phyloP scores from a whole-genome alignment of 2,329 filamentous ascomycete genomes.

The Verticillium alfalfae region DNA sequence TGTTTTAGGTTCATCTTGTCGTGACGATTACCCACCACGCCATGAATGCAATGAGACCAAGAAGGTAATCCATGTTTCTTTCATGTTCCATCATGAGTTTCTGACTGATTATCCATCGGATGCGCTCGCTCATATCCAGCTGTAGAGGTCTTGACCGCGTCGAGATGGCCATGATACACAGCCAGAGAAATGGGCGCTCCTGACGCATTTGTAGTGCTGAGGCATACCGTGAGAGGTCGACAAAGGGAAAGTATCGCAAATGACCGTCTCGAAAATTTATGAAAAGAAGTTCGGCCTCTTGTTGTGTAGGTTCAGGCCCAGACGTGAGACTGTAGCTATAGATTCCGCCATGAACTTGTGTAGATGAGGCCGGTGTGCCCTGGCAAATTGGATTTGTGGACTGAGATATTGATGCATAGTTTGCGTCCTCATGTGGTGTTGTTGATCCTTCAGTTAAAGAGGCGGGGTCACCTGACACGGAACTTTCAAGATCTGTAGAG shows the following conservation, averaged over 20 bases:
- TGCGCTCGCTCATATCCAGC: constrained; percentile 13
- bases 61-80: constrained; percentile 19
- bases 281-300: constrained; percentile 9
- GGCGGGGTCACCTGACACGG: background rate
- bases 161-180: constrained; percentile 26
- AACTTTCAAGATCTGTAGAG: background rate
- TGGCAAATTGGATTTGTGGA: background rate
- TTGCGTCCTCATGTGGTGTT: background rate
- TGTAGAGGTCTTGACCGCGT: constrained; percentile 15
- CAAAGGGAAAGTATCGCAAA: constrained; percentile 20
- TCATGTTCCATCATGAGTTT: constrained; percentile 17
- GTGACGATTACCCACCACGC: constrained; percentile 14
- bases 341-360: background rate
- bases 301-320: background rate
- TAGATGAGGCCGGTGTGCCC: background rate
- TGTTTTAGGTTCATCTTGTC: too few relatives aligned
- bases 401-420: background rate
- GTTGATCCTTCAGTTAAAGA: background rate
- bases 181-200: constrained; percentile 30
- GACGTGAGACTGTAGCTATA: too few relatives aligned
- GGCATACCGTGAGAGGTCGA: constrained; percentile 14
- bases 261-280: constrained; percentile 16
- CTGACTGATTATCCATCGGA: constrained; percentile 18
- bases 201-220: constrained; percentile 17
- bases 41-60: constrained; percentile 19